Evolutionary conservation across 768 basidiomycete genomes (phyloP), one percentile per base, ranked within the genome.

Genomic region (Auricularia auricula-judae): DNA sequence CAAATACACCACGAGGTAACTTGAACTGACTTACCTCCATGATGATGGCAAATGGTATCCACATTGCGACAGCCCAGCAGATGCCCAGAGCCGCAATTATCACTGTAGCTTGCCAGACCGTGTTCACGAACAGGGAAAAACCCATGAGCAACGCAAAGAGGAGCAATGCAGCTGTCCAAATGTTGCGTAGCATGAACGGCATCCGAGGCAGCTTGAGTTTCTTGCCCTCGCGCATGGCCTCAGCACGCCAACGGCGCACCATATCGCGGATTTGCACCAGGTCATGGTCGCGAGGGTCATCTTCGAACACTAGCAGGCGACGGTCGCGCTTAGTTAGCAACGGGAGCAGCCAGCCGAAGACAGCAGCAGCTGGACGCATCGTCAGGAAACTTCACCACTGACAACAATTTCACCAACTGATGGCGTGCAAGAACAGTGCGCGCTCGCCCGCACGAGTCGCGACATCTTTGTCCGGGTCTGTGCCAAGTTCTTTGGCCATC

Each of bases 61-160:
- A 97, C 77, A 91, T 92, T n/a, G 95, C 92, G 47, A 97, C 91
- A 10, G 93, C 91, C 95, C 95, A 98, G 74, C 89, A 95, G 43
- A 97, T 88, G 53, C 95, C 95, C 29, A 96, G 85, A 62, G 95
- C 72, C 62, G 86, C 86, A 64, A 97, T 90, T 70, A 89, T 86
- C 18, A 86, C 74, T 16, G 91, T 91, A 8, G 95, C 95, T 82
- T 89, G 71, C 18, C 47, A 63, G 33, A 93, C 90, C 1, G 87
- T 91, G 11, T 80, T 80, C 69, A 98, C 85, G 76, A 92, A 93
- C 77, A 95, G 89, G 0, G 94, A 95, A 86, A 88, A 70, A 88
- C 81, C 65, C 77, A 89, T 92, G 66, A 97, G 77, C 33, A 88
- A 60, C 35, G 82, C 84, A 76, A 95, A 98, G 36, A 95, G 77